phyloP scores from a whole-genome alignment of 352 stramenopile species.

The Globisporangium ultimum region DNA sequence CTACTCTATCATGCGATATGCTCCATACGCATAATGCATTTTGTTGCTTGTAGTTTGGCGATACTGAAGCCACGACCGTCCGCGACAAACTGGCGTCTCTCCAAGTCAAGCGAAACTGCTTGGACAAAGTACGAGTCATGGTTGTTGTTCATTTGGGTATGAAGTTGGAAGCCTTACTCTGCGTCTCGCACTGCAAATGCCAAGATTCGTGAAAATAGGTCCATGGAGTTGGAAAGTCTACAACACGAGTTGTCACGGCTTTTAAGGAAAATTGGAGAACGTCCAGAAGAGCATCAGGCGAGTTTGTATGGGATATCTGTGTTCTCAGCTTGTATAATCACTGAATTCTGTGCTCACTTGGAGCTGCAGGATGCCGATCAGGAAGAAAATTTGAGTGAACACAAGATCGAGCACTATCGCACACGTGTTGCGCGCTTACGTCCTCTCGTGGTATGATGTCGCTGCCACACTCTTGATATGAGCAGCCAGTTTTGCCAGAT shows the following conservation, averaged over 20 bases:
- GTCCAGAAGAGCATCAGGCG: background rate
- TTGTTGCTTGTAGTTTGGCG: constrained; percentile 7
- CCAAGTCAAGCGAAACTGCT: constrained; percentile 35
- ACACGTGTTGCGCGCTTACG: constrained; percentile 6
- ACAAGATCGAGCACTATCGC: constrained; percentile 7
- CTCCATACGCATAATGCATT: too few relatives aligned
- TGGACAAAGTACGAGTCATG: constrained; percentile 26
- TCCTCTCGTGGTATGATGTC: constrained; percentile 4
- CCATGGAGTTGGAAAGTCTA: background rate
- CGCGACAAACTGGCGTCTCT: constrained; percentile 30
- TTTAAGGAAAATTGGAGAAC: background rate
- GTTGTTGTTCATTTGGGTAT: too few relatives aligned
- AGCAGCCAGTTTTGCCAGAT: background rate
- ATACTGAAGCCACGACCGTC: constrained; percentile 11
- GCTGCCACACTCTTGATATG: background rate
- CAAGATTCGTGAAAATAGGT: constrained; percentile 11
- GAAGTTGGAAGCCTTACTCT: too few relatives aligned
- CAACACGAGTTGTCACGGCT: background rate
- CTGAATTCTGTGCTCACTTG: too few relatives aligned
- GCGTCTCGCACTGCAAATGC: too few relatives aligned
- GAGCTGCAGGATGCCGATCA: background rate
- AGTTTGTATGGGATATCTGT: too few relatives aligned
- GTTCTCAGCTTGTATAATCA: too few relatives aligned
- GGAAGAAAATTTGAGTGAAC: constrained; percentile 12
- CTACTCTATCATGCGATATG: too few relatives aligned